Percentiles rank a stretch among this genome's conserved stretches.
Evolutionary conservation across 768 basidiomycete genomes (phyloP).

Genomic region (Suillus variegatus): DNA sequence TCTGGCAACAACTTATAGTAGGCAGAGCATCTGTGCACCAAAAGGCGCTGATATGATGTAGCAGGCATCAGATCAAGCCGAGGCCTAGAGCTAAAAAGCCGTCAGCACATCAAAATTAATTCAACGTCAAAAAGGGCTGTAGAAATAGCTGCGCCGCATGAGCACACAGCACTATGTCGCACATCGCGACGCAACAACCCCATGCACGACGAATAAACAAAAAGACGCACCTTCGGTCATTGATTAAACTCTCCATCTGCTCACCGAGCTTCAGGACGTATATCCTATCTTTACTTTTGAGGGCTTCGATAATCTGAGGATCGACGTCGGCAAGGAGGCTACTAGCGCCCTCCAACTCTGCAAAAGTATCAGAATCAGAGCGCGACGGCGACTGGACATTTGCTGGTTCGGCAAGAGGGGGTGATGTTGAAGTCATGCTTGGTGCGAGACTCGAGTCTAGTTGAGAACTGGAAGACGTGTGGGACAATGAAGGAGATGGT

Average conservation of each 20-base stretch:
- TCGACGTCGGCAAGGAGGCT: conserved; percentile 53
- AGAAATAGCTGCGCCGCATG: conserved; percentile 5
- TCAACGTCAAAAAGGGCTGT: not conserved
- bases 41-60: conserved; percentile 82
- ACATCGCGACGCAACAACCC: conserved; percentile 6
- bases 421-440: conserved; percentile 8
- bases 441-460: conserved; percentile 16
- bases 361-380: conserved; percentile 30
- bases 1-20: conserved; percentile 80
- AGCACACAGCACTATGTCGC: not conserved
- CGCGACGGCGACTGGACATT: conserved; percentile 18
- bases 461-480: conserved; percentile 15
- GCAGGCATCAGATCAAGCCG: conserved; percentile 68
- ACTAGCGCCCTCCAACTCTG: conserved; percentile 29
- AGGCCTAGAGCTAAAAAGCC: conserved; percentile 39
- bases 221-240: conserved; percentile 63
- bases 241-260: conserved; percentile 78
- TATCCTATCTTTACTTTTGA: conserved; percentile 84
- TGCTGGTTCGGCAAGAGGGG: conserved; percentile 18
- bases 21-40: conserved; percentile 82
- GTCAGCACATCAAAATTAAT: conserved; percentile 23
- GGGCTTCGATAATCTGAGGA: conserved; percentile 81
- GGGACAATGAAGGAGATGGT: conserved; percentile 14
- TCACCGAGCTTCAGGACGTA: conserved; percentile 90
- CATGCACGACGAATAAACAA: conserved; percentile 13